Percentiles rank a stretch among this genome's conserved stretches.
Conservation (phyloP, 2,329 filamentous ascomycete species). For the Pseudocercospora crystallina region DNA sequence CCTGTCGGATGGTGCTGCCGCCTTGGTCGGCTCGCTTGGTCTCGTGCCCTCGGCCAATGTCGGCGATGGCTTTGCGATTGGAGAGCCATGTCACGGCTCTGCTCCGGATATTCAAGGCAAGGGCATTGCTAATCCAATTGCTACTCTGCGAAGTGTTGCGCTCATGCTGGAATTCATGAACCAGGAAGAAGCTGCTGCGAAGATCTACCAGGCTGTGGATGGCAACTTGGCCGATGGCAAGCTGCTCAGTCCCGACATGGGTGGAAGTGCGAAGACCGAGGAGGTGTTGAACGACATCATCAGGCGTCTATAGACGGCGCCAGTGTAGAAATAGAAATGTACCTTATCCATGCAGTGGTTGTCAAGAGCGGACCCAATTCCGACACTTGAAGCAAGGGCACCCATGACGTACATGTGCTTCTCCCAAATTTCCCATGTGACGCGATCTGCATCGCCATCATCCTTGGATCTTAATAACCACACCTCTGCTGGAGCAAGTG, state of each 20-base stretch:
- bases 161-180: constrained; percentile 96
- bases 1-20: constrained; percentile 90
- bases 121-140: constrained; percentile 94
- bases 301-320: constrained; percentile 64
- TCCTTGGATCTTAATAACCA: too few relatives aligned
- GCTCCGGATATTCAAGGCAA: constrained; percentile 93
- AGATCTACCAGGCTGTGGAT: constrained; percentile 90
- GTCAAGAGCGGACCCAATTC: too few relatives aligned
- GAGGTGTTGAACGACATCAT: constrained; percentile 87
- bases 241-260: constrained; percentile 84
- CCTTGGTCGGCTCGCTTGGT: constrained; percentile 86
- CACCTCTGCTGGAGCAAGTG: too few relatives aligned
- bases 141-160: constrained; percentile 84
- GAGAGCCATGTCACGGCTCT: constrained; percentile 95
- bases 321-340: not conserved
- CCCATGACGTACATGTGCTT: too few relatives aligned
- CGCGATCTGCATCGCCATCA: too few relatives aligned
- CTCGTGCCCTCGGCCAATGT: constrained; percentile 95
- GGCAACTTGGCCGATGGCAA: constrained; percentile 80
- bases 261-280: constrained; percentile 79
- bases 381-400: too few relatives aligned
- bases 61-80: constrained; percentile 89
- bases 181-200: constrained; percentile 80
- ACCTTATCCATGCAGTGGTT: too few relatives aligned
- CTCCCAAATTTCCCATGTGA: too few relatives aligned